A percentile compares a stretch with the other conserved stretches of the same genome.
These are phyloP conservation scores for Populus pruinosa DNA, from an alignment of 345 rosid species.

Conservation along the genomic window DNA sequence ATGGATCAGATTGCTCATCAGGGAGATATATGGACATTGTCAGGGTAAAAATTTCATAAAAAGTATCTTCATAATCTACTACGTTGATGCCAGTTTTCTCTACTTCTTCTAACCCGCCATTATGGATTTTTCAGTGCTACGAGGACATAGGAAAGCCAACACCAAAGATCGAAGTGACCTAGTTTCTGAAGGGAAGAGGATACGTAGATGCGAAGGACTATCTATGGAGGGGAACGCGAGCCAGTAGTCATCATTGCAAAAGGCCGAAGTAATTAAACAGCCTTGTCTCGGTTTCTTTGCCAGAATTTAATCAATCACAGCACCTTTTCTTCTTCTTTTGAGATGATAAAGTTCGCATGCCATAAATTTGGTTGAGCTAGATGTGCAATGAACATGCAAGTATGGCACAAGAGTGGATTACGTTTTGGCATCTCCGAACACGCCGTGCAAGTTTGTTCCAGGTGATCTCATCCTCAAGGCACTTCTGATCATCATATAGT, in stretches of 20 bases:
- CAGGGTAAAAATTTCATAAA: constrained; percentile 39
- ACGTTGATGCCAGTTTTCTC: neutral
- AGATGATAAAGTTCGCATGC: neutral
- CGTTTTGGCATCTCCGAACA: constrained; percentile 57
- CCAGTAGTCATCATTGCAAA: constrained; percentile 92
- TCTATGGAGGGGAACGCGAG: constrained; percentile 70
- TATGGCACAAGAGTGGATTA: constrained; percentile 91
- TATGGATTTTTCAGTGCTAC: constrained; percentile 48
- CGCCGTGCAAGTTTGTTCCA: constrained; percentile 62
- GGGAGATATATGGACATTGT: constrained; percentile 84
- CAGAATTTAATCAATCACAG: neutral
- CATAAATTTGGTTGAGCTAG: constrained; percentile 24
- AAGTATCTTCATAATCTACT: neutral
- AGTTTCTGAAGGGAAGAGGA: constrained; percentile 56
- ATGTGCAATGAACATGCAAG: constrained; percentile 97
- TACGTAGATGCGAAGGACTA: constrained; percentile 68
- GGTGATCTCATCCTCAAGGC: constrained; percentile 80
- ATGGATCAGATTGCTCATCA: constrained; percentile 71
- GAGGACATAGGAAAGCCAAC: constrained; percentile 87
- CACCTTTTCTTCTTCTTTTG: neutral
- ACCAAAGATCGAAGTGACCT: constrained; percentile 70
- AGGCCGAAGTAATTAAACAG: constrained; percentile 66
- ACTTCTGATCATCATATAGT: constrained; percentile 96
- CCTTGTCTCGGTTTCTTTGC: neutral
- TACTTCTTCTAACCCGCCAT: neutral